Evolutionary conservation across 108 stramenopile species (phyloP), one percentile per base, ranked within the genome.

Genomic region (Cyclotella kingstonii): DNA sequence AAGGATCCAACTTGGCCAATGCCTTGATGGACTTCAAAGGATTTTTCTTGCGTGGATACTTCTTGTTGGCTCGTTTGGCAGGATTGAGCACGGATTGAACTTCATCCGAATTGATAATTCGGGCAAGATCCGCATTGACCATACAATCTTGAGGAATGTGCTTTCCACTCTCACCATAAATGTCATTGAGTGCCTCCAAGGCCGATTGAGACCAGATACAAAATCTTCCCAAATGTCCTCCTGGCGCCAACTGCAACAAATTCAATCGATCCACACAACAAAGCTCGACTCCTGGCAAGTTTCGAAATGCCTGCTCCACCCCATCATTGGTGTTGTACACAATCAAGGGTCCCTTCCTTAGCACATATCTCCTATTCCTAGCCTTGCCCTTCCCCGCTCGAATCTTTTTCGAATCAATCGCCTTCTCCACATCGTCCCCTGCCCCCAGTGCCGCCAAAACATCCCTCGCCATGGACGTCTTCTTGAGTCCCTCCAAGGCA

Each of bases 211-310:
- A 97, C 96, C 97, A 99, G 71, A 99, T 69, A 76, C 86, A 87
- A 82, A 99, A 97, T 42, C 98, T 95, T 62, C 98, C 98, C 85
- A 98, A 83, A 90, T 99, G 98, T 51, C 98, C 98, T 50, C 98
- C 98, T 44, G 98, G 98, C 25, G 98, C 98, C 42, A 99, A 85
- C 63, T 97, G 94, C 48, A 99, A 81, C 15, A 99, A 82, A 87
- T 98, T 98, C 55, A 99, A 68, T 14, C 93, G 84, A 80, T 91
- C 88, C 46, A 99, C 97, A 68, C 93, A 83, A 79, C 92, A 93
- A 30, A 95, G 78, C 78, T 99, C 96, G 35, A 98, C 97, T 54
- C 98, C 97, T 25, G 96, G 95, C 52, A 99, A 65, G 89, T 98
- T 98, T 60, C 98, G 91, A 88, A 97, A 95, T 34, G 96, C 97